Conservation (phyloP, 1,139 yeast species). For the Hemisphaericaspora xylofermentans region DNA sequence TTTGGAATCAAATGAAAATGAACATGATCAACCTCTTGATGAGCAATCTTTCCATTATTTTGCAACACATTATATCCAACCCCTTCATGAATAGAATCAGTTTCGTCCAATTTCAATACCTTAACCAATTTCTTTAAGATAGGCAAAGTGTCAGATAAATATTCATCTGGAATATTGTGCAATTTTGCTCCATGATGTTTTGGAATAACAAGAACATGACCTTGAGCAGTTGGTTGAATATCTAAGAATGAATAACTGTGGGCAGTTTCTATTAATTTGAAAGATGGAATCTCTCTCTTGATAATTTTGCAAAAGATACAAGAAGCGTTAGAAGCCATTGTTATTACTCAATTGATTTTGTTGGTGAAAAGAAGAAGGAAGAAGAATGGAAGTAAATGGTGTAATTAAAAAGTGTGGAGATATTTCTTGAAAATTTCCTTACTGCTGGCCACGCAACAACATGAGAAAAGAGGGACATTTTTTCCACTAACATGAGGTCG, state of each 20-base stretch:
- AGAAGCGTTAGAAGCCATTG: conserved; percentile 20
- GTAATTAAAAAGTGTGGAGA: not conserved
- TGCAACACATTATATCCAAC: conserved; percentile 86
- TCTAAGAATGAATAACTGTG: conserved; percentile 82
- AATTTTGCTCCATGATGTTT: conserved; percentile 89
- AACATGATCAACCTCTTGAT: conserved; percentile 91
- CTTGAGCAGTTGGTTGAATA: conserved; percentile 86
- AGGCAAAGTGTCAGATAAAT: conserved; percentile 80
- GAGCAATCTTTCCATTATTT: conserved; percentile 92
- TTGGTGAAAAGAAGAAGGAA: not conserved
- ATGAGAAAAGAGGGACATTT: too few species aligned
- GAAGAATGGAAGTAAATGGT: not conserved
- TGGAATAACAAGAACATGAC: conserved; percentile 87
- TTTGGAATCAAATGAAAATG: conserved; percentile 97
- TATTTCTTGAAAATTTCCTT: too few species aligned
- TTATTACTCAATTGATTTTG: conserved; percentile 3
- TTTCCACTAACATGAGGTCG: too few species aligned
- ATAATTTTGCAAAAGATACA: conserved; percentile 93
- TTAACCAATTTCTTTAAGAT: conserved; percentile 81
- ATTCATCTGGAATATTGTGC: conserved; percentile 90
- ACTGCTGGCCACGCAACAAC: too few species aligned
- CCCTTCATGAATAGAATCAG: conserved; percentile 52
- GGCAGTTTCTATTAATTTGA: conserved; percentile 82
- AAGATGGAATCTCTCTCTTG: conserved; percentile 91
- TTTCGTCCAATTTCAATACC: conserved; percentile 62